Evolutionary conservation across 192 early-diverging fungal genomes (phyloP).

Genomic region (Phycomyces blakesleeanus): DNA sequence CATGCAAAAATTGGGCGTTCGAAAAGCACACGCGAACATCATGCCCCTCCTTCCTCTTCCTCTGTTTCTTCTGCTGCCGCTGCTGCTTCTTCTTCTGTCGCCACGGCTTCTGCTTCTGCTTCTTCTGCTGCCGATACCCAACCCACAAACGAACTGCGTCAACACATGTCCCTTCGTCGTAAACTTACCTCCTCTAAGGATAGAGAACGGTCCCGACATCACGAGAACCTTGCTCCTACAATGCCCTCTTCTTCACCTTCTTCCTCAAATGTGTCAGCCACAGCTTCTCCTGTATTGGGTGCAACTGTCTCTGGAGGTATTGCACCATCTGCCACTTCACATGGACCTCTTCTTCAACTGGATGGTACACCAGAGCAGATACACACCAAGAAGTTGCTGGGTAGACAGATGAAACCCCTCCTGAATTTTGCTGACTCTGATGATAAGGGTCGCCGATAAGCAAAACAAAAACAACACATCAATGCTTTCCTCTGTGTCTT

Average conservation of each 20-base stretch:
- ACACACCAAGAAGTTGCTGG: slow-evolving; percentile 19
- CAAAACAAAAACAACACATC: slow-evolving; percentile 4
- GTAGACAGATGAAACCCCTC: slow-evolving; percentile 27
- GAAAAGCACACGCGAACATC: neutral
- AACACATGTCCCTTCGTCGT: slow-evolving; percentile 9
- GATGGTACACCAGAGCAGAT: slow-evolving; percentile 23
- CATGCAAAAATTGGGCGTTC: neutral
- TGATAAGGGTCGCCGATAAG: slow-evolving; percentile 1
- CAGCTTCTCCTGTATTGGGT: neutral
- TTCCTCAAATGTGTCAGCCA: neutral
- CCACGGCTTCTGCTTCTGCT: neutral
- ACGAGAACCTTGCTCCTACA: slow-evolving; percentile 18
- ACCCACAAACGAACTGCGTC: neutral
- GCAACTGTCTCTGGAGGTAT: neutral
- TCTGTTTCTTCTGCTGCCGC: neutral
- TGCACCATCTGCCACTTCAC: neutral
- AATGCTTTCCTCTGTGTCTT: neutral
- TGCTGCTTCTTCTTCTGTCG: neutral
- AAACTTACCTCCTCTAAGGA: slow-evolving; percentile 10
- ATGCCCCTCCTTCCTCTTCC: neutral
- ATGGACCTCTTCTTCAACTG: slow-evolving; percentile 6
- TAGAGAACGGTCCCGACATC: slow-evolving; percentile 13
- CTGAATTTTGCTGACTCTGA: slow-evolving; percentile 21
- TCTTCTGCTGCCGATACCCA: neutral
- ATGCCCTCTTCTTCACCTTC: neutral